Evolutionary conservation across 2,329 filamentous ascomycete genomes (phyloP), one percentile per base, ranked within the genome.

Genomic region (Ciborinia camelliae): DNA sequence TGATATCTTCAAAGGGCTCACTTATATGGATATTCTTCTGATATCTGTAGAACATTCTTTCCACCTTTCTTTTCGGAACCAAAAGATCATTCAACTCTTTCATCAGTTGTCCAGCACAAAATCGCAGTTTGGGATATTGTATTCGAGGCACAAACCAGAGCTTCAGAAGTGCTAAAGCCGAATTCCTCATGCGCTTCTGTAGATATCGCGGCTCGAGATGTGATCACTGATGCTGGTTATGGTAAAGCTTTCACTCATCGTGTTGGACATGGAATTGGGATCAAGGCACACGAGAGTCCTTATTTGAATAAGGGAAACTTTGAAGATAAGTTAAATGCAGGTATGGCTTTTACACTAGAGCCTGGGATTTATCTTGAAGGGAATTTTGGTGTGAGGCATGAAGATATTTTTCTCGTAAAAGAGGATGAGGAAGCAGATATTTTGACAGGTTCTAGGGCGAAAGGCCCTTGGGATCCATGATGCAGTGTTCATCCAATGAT

Each of bases 201-300:
- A 2, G 86, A 88, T 66, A 80, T 88, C 48, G 85, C 86, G 1
- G 86, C 86, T 7, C 79, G 85, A 1, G 75, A 75, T 0, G 78
- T 88, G 26, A 88, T 88, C 58, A 79, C 81, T 15, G 73, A 80
- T 14, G 85, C 84, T 0, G 85, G 85, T 0, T 88, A 88, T 65
- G 84, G 82, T 0, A 76, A 80, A 26, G 79, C 78, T 0, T 88
- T 88, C 67, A 88, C 85, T 1, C 86, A 88, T 68, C 80, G 86
- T 1, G 76, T 88, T 0, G 86, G 86, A 0, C 86, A 89, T 69
- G 83, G 86, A 1, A 87, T 89, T 55, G 86, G 86, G 0, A 87
- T 89, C 71, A 88, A 88, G 75, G 85, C 85, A 1, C 86, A 88
- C 68, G 86, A 88, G 71, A 85, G 83, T 37, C 86, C 85, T 0